Evolutionary conservation across 169 alveolate genomes (phyloP), one percentile per base, ranked within the genome.

Genomic region (Eimeria acervulina): DNA sequence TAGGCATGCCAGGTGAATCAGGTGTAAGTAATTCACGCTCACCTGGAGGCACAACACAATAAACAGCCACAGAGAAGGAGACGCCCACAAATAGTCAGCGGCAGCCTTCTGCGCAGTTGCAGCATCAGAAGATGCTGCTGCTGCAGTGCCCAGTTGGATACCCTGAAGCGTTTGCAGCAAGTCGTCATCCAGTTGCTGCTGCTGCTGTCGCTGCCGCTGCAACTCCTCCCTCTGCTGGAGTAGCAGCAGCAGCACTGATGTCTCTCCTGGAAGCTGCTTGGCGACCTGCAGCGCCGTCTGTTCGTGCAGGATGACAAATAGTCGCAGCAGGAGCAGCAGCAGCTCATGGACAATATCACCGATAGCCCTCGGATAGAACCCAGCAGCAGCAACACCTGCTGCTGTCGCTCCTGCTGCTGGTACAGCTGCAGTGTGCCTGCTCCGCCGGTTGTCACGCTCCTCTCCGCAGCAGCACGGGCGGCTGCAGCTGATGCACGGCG

Each of bases 121-220:
- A 26, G 66, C 93, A 17, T 72, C 52, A 2, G 93, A 61, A 0
- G 93, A 61, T 59, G 63, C 80, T 59, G 93, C 81, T 85, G 63
- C 93, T 85, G 93, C 59, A 17, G 31, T 38, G 23, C 91, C 91
- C 72, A 51, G 55, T 31, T 59, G 93, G 26, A 63, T 6, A 42
- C 93, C 93, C 40, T 85, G 93, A 31, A 85, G 93, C 81, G 93
- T 23, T 61, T 85, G 93, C 93, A 85, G 93, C 44, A 85, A 40
- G 42, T 52, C 93, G 8, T 59, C 55, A 23, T 85, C 93, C 61
- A 85, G 93, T 70, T 44, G 81, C 93, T 59, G 93, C 81, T 85
- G 93, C 61, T 85, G 83, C 44, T 85, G 93, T 66, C n/a, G 80
- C 81, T 85, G 80, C 80, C 68, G 93, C 93, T 59, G 52, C 47